Evolutionary conservation across 1,139 yeast genomes (phyloP), one percentile per base, ranked within the genome.

Genomic region (Yamadazyma taylorii): DNA sequence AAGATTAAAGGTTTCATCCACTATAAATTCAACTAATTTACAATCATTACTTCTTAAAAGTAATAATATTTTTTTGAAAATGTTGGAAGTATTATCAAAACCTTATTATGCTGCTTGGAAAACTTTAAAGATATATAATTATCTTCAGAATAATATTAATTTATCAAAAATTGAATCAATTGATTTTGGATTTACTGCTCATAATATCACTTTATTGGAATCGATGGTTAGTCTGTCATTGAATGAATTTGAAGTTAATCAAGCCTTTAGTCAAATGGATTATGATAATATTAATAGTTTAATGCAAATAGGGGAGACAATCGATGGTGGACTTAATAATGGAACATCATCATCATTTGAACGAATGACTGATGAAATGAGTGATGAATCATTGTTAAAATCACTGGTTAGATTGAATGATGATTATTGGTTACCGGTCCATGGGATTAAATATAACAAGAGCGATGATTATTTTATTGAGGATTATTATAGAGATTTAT

Each of bases 171-270:
- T 31, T 5, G 11, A 23, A 2, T 16, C 34, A 6, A 24, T n/a
- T 3, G 25, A 31, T 14, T 33, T 33, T 21, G 41, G 45, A 13
- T 43, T 43, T 21, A 38, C 43, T 2, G 12, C n/a, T 7, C 29
- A 37, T 24, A 33, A 30, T 16, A 17, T 43, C 12, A 14, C 25
- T 7, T 8, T 28, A 13, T 12, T 43, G 14, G 32, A 17, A 19
- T 13, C 33, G 7, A n/a, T 25, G 2, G 13, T 41, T 4, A 13
- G n/a, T 4, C 23, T 13, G 8, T 33, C 35, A 5, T 3, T 43
- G 13, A 30, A 36, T 24, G 41, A 43, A n/a, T n/a, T 41, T 14
- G 47, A 40, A 6, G 33, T 40, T 3, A 35, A 17, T 15, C 36
- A 36, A 28, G 36, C 38, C 1, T 34, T 39, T 27, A 17, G 12